Evolutionary conservation across 2,329 filamentous ascomycete species (phyloP).

Genomic region (Xylariaceae sp.): DNA sequence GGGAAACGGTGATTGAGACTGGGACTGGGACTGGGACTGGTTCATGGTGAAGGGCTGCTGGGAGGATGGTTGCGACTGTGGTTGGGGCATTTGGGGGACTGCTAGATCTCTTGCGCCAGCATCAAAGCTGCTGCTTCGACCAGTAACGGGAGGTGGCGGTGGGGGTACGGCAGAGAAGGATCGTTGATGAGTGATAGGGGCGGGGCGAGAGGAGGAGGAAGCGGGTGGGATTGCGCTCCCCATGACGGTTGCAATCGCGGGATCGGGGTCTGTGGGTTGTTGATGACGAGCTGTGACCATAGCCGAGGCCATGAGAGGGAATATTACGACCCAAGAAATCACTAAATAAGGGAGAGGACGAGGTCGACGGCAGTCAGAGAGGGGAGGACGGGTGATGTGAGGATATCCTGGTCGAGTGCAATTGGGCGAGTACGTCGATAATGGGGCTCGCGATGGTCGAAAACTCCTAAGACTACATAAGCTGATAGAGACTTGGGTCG

Average conservation of each 20-base stretch:
- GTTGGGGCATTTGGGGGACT: slow-evolving; percentile 47
- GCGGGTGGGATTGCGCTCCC: slow-evolving; percentile 10
- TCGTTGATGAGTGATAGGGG: slow-evolving; percentile 14
- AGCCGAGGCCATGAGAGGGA: slow-evolving; percentile 37
- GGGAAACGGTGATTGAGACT: slow-evolving; percentile 37
- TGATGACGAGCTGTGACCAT: slow-evolving; percentile 33
- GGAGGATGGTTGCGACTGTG: slow-evolving; percentile 43
- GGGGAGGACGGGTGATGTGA: not conserved
- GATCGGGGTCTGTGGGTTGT: slow-evolving; percentile 13
- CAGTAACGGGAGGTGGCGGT: slow-evolving; percentile 3
- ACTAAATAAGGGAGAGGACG: not conserved
- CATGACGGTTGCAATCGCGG: not conserved
- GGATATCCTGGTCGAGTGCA: not conserved
- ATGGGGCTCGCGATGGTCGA: slow-evolving; percentile 2
- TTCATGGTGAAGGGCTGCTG: slow-evolving; percentile 57
- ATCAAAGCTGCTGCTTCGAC: slow-evolving; percentile 25
- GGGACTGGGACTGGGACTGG: slow-evolving; percentile 37
- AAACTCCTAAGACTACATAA: not conserved
- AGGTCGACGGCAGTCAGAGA: not conserved
- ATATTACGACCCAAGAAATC: not conserved
- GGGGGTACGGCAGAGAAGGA: slow-evolving; percentile 17
- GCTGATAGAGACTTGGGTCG: not conserved
- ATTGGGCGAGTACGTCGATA: slow-evolving; percentile 2
- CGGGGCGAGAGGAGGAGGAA: slow-evolving; percentile 14
- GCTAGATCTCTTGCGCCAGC: slow-evolving; percentile 33